Percentiles rank a stretch among this genome's conserved stretches.
Evolutionary conservation across 768 basidiomycete species (phyloP).

Genomic region (Tubosaeta sp.): DNA sequence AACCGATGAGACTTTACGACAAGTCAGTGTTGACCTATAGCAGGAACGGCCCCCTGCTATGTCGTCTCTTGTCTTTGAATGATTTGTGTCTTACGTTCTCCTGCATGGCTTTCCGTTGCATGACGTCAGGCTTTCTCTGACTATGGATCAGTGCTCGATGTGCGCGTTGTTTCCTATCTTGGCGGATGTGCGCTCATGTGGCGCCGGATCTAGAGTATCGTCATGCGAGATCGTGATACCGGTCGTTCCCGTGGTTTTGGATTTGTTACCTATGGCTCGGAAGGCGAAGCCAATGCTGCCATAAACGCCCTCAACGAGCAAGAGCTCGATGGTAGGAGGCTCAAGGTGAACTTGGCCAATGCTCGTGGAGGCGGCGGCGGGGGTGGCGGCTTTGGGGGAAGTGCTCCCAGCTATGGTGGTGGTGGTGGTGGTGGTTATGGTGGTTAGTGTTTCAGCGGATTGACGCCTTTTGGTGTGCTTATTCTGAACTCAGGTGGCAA

Average conservation of each 20-base stretch:
- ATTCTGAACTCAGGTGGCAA: conserved; percentile 23
- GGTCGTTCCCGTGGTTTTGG: conserved; percentile 96
- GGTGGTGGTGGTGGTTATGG: conserved; percentile 21
- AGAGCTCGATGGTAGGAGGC: conserved; percentile 88
- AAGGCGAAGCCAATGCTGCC: conserved; percentile 70
- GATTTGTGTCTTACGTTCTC: conserved; percentile 30
- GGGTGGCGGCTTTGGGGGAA: not conserved
- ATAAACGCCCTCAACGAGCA: conserved; percentile 79
- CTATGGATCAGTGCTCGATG: conserved; percentile 86
- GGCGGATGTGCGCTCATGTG: conserved; percentile 20
- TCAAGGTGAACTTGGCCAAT: conserved; percentile 86
- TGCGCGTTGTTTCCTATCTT: conserved; percentile 53
- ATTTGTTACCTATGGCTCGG: conserved; percentile 74
- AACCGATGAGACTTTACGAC: conserved; percentile 84
- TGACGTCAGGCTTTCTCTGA: conserved; percentile 72
- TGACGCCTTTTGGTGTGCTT: conserved; percentile 3
- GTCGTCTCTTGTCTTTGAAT: conserved; percentile 41
- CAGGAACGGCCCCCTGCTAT: conserved; percentile 32
- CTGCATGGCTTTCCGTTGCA: conserved; percentile 21
- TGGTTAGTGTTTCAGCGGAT: conserved; percentile 6
- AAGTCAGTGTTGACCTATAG: conserved; percentile 66
- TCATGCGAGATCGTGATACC: conserved; percentile 98
- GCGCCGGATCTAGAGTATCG: conserved; percentile 69
- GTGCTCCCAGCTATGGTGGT: not conserved
- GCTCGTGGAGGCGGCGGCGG: conserved; percentile 60